Evolutionary conservation across 257 asterid species (phyloP).

Genomic region (Primulina huaijiensis): DNA sequence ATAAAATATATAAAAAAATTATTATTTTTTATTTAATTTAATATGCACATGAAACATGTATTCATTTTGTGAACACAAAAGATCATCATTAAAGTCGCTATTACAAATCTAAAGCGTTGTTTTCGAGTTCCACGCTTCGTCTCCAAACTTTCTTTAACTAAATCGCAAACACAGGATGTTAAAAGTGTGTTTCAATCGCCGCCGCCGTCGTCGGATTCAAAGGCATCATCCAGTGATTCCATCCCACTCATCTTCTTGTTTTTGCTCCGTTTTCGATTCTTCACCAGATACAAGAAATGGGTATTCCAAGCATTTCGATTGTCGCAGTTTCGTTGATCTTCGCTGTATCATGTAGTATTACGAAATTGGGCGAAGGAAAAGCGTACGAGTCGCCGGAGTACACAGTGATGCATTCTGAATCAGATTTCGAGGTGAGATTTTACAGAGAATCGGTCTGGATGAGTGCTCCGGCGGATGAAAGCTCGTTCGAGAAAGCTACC

Average conservation of each 20-base stretch:
- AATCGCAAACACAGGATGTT: too few species aligned
- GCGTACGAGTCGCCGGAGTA: constrained; percentile 65
- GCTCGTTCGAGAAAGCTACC: constrained; percentile 69
- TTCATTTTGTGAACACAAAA: too few species aligned
- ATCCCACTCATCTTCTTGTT: neutral
- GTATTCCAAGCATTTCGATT: constrained; percentile 23
- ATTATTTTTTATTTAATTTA: too few species aligned
- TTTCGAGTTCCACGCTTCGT: too few species aligned
- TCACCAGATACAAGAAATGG: constrained; percentile 30
- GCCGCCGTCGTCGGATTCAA: too few species aligned
- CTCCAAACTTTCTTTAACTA: too few species aligned
- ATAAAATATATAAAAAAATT: too few species aligned
- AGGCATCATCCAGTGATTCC: neutral
- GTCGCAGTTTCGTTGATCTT: constrained; percentile 12
- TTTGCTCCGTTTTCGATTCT: neutral
- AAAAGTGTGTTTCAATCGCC: too few species aligned
- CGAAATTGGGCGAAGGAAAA: constrained; percentile 30
- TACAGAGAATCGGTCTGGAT: constrained; percentile 74
- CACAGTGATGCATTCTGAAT: constrained; percentile 67
- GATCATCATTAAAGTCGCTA: too few species aligned
- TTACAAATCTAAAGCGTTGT: too few species aligned
- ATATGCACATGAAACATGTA: too few species aligned
- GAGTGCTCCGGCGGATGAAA: constrained; percentile 54
- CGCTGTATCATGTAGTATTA: constrained; percentile 10
- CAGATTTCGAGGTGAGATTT: constrained; percentile 76